phyloP scores from a whole-genome alignment of 345 rosid genomes.

The Euphorbia pulcherrima region DNA sequence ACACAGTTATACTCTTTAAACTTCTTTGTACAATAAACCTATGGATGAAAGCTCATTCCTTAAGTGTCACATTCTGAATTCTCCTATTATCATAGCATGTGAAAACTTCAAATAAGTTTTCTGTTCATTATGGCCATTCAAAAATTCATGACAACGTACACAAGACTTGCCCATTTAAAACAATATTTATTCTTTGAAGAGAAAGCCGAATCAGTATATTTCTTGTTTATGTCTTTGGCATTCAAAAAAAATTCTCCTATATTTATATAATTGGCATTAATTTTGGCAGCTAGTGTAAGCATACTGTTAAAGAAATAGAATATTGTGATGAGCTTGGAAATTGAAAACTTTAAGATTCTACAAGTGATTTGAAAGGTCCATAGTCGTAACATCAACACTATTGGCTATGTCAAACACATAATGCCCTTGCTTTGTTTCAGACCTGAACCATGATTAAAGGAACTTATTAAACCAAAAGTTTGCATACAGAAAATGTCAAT shows the following conservation, averaged over 20 bases:
- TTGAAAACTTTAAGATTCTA: slow-evolving; percentile 67
- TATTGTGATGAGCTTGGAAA: neutral
- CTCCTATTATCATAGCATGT: too few relatives aligned
- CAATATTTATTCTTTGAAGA: neutral
- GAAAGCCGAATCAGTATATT: neutral
- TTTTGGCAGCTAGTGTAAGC: neutral
- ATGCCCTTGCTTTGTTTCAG: slow-evolving; percentile 65
- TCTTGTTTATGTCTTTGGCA: neutral
- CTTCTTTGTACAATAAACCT: neutral
- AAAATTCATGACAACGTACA: neutral
- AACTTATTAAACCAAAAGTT: slow-evolving; percentile 4
- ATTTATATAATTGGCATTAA: neutral
- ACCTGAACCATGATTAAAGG: slow-evolving; percentile 42
- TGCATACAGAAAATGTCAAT: slow-evolving; percentile 9
- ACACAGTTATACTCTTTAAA: neutral
- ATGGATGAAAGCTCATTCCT: neutral
- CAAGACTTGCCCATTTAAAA: neutral
- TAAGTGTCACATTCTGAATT: slow-evolving; percentile 4
- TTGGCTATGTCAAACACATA: slow-evolving; percentile 67
- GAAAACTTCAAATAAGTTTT: neutral
- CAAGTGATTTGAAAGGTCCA: slow-evolving; percentile 55
- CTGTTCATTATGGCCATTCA: neutral
- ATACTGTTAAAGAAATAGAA: neutral
- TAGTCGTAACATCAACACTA: slow-evolving; percentile 45
- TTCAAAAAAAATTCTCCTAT: neutral